Base-by-base conservation (phyloP, 805 yeast species). In the Starmerella bombi region DNA sequence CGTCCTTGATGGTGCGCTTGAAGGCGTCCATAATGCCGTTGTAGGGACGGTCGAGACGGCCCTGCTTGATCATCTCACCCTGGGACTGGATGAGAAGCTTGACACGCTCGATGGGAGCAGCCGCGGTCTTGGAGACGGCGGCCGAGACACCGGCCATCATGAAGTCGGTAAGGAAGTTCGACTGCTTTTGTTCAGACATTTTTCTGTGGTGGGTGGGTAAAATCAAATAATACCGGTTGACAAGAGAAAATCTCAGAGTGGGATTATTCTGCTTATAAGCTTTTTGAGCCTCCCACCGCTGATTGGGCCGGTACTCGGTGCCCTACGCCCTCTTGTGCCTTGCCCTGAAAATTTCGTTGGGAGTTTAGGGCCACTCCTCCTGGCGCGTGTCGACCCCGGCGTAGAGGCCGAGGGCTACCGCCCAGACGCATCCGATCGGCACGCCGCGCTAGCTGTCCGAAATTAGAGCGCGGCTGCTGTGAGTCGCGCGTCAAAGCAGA, bases 91-190 rank as follows among this genome's bases (percentile, higher is more conserved):
- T 81, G 69, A 83, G 75, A 58, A 83, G 71, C 74, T 83, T 83
- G 64, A 83, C 93, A 75, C 94, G 78, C 72, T 81, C 93, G 64
- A 81, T 81, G 67, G 93, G 93, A 58, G 93, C 88, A 60, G 93
- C 93, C 49, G 88, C 93, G 53, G 94, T 83, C 76, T 83, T 83
- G 57, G 93, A 80, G 70, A 83, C 82, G 62, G 93, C 93, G 71
- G 94, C 94, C 71, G 94, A 82, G 58, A 84, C 88, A 81, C 94
- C 94, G 72, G 94, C 94, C 94, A 84, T 84, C 70, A 82, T 61
- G 75, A 82, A 82, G 65, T 77, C 80, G 61, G 70, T 59, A 28
- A 53, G 37, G 48, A 56, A 56, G 53, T 49, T 53, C 39, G 51
- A 48, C 44, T 45, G 38, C 41, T 42, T 36, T 14, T 35, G 23